These are phyloP conservation scores for Suillus placidus DNA, from an alignment of 768 basidiomycete genomes.

Conservation along the genomic window DNA sequence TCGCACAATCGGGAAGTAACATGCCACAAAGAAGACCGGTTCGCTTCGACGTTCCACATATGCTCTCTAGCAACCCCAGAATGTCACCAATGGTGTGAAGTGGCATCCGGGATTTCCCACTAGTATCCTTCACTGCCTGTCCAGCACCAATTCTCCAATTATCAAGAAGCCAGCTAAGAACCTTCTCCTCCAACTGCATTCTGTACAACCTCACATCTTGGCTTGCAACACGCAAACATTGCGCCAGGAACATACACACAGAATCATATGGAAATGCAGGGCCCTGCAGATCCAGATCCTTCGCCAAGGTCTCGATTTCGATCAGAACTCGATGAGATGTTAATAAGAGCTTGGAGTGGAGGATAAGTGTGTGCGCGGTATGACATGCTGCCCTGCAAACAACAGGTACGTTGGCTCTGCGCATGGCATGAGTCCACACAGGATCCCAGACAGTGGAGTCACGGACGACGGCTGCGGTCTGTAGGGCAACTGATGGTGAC, in stretches of 20 bases:
- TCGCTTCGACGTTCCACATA: slow-evolving; percentile 58
- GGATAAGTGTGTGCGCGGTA: slow-evolving; percentile 57
- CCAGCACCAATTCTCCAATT: slow-evolving; percentile 57
- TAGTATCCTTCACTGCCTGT: slow-evolving; percentile 40
- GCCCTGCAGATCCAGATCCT: slow-evolving; percentile 89
- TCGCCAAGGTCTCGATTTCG: slow-evolving; percentile 79
- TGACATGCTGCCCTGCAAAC: slow-evolving; percentile 85
- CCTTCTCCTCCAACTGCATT: slow-evolving; percentile 86
- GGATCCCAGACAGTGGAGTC: slow-evolving; percentile 64
- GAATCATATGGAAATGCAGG: slow-evolving; percentile 87
- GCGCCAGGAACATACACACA: slow-evolving; percentile 80
- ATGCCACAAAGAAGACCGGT: slow-evolving; percentile 49
- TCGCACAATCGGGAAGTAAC: slow-evolving; percentile 69
- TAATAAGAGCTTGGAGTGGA: slow-evolving; percentile 45
- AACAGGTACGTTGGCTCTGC: slow-evolving; percentile 65
- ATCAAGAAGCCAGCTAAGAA: slow-evolving; percentile 78
- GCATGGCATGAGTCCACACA: slow-evolving; percentile 82
- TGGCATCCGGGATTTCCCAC: slow-evolving; percentile 47
- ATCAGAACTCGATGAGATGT: slow-evolving; percentile 58
- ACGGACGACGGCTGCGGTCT: slow-evolving; percentile 12
- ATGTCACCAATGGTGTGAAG: slow-evolving; percentile 62
- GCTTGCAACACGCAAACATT: slow-evolving; percentile 69
- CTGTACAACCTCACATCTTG: slow-evolving; percentile 84
- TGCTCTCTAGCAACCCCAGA: slow-evolving; percentile 59
- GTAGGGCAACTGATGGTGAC: neutral